These are phyloP conservation scores for Spergularia azorica DNA, from an alignment of 179 eudicot genomes.

Conservation along the genomic window DNA sequence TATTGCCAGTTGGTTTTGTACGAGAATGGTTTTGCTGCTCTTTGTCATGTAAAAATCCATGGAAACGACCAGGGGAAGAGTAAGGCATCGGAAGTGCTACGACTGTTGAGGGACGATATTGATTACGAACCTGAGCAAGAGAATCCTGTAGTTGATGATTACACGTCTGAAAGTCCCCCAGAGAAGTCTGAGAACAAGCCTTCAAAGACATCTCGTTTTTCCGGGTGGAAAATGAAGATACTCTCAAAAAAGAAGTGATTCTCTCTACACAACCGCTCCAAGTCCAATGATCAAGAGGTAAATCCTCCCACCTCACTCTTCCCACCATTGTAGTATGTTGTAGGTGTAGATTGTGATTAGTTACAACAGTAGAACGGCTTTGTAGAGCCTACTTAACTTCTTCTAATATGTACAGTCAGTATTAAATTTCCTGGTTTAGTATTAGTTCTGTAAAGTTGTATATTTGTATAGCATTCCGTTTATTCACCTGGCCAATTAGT, in stretches of 20 bases:
- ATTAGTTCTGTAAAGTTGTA: too few relatives aligned
- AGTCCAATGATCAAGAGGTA: neutral
- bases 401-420: too few relatives aligned
- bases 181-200: conserved; percentile 26
- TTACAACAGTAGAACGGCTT: too few relatives aligned
- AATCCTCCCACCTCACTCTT: neutral
- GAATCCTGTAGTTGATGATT: conserved; percentile 15
- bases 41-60: conserved; percentile 40
- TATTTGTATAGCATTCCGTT: too few relatives aligned
- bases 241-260: conserved; percentile 37
- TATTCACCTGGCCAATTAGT: too few relatives aligned
- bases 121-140: conserved; percentile 28
- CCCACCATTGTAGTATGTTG: neutral
- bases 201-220: conserved; percentile 30
- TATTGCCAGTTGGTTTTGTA: conserved; percentile 62
- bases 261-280: neutral
- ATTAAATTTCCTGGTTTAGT: too few relatives aligned
- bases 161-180: conserved; percentile 9
- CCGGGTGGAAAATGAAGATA: conserved; percentile 32
- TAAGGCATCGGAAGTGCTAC: conserved; percentile 60
- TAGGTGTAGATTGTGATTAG: neutral
- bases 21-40: conserved; percentile 68
- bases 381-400: too few relatives aligned
- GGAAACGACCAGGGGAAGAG: conserved; percentile 67
- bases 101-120: conserved; percentile 42